Base-by-base conservation (phyloP, 148 eudicot species). In the Pouteria glomerata region DNA sequence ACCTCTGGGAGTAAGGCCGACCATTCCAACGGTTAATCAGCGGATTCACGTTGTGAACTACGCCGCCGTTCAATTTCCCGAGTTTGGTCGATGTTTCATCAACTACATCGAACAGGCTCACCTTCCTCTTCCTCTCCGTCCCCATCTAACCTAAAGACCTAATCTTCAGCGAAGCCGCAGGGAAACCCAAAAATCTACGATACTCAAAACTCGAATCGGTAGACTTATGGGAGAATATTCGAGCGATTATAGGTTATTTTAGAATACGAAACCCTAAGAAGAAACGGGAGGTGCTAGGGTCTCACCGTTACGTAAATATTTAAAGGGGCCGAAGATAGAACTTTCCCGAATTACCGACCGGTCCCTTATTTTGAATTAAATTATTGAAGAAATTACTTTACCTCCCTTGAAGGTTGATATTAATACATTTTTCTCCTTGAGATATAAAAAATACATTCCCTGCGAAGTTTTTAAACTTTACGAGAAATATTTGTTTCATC, bases 41-140 rank as follows among this genome's bases (percentile, higher is more conserved):
- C 19, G 85, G 57, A 10, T 53, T 62, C 50, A 19, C 63, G 65
- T n/a, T 74, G 15, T 61, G 61, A 75, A 74, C 63, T 42, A 37
- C 15, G 23, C 76, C 81, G 70, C 90, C 87, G 79, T 85, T 81
- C 1, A 70, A 19, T 69, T 84, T 86, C 12, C 79, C 0, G 10
- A 67, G 42, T 70, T 82, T 85, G 0, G 78, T 78, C 16, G 63
- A 68, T 24, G 72, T 24, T 12, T 91, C 98, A 53, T 95, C 97
- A 47, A 91, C 90, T 3, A 91, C 97, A 76, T 95, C 98, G 80
- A 91, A 95, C 77, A 91, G 76, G 77, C 92, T 91, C 61, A 91
- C 93, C 82, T 89, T 91, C 84, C 96, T 81, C 88, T 95, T 95
- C 73, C 98, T 82, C 85, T 95, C 96, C n/a, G 90, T 94, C 15